Evolutionary conservation across 2,329 filamentous ascomycete genomes (phyloP).

Genomic region (Arthrobotrys sinensis): DNA sequence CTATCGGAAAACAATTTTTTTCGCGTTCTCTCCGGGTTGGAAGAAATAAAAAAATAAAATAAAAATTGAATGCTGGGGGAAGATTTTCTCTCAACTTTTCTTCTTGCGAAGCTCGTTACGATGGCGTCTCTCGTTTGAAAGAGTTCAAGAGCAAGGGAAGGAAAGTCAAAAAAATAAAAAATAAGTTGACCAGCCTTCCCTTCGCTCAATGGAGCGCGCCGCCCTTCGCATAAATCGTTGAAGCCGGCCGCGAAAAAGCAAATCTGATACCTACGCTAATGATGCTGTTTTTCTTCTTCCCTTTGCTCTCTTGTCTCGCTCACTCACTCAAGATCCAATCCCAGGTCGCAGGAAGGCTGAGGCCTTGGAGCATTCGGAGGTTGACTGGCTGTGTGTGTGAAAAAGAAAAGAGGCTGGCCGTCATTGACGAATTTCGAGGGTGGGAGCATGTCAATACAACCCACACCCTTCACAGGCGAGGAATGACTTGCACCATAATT

Average conservation of each 20-base stretch:
- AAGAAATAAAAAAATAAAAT: slow-evolving; percentile 10
- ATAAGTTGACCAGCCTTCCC: slow-evolving; percentile 61
- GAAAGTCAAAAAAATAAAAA: slow-evolving; percentile 37
- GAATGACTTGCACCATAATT: slow-evolving; percentile 46
- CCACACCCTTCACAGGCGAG: slow-evolving; percentile 37
- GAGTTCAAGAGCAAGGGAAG: slow-evolving; percentile 45
- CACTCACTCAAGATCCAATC: slow-evolving; percentile 57
- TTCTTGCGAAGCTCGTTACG: slow-evolving; percentile 57
- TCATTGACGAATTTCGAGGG: slow-evolving; percentile 50
- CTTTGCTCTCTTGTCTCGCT: slow-evolving; percentile 30
- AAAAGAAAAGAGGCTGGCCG: slow-evolving; percentile 61
- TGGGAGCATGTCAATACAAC: slow-evolving; percentile 45
- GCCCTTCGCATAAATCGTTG: slow-evolving; percentile 63
- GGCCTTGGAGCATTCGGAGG: slow-evolving; percentile 59
- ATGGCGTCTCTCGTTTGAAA: slow-evolving; percentile 38
- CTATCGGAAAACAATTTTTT: slow-evolving; percentile 8
- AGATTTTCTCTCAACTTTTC: slow-evolving; percentile 57
- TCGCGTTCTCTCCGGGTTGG: slow-evolving; percentile 44
- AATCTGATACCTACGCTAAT: slow-evolving; percentile 59
- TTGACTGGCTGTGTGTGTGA: slow-evolving; percentile 52
- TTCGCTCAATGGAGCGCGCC: slow-evolving; percentile 64
- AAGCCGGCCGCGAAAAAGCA: slow-evolving; percentile 60
- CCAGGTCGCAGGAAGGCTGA: slow-evolving; percentile 62
- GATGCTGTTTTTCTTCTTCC: slow-evolving; percentile 47
- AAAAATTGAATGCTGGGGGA: slow-evolving; percentile 34